A percentile compares a stretch with the other conserved stretches of the same genome.
Evolutionary conservation across 805 yeast species (phyloP).

Genomic region (Starmerella floris): DNA sequence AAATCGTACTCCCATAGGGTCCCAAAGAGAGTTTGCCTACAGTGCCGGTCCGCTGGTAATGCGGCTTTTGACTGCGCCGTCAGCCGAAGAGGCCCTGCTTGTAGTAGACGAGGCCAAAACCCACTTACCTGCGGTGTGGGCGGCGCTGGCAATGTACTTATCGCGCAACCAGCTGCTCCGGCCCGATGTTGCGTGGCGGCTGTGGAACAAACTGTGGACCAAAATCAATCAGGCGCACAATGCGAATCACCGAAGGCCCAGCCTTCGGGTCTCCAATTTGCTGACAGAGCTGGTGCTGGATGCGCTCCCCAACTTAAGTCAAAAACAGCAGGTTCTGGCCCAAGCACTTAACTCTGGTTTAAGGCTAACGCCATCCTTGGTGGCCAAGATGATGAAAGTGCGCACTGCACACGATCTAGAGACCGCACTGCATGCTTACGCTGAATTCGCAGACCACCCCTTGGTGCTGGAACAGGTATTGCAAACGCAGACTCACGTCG

Average conservation of each 20-base stretch:
- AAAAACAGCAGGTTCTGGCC: constrained; percentile 6
- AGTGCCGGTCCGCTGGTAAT: constrained; percentile 10
- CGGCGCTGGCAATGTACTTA: constrained; percentile 17
- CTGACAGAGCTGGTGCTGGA: constrained; percentile 9
- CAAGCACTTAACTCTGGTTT: constrained; percentile 8
- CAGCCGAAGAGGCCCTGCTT: constrained; percentile 12
- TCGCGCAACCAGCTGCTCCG: constrained; percentile 16
- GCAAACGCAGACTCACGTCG: constrained; percentile 22
- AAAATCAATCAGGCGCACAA: not conserved
- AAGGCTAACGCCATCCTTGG: constrained; percentile 9
- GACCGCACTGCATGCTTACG: not conserved
- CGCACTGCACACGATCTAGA: constrained; percentile 5
- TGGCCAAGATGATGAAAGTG: constrained; percentile 7
- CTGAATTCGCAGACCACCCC: constrained; percentile 4
- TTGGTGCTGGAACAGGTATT: constrained; percentile 25
- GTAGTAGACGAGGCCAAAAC: constrained; percentile 6
- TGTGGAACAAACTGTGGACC: constrained; percentile 6
- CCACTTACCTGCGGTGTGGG: constrained; percentile 22
- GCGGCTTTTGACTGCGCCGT: constrained; percentile 8
- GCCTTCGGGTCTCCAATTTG: constrained; percentile 1
- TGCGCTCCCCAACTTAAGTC: constrained; percentile 6
- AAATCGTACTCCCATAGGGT: constrained; percentile 3
- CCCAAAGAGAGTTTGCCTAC: constrained; percentile 13
- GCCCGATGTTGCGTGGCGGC: constrained; percentile 13
- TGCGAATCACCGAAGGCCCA: constrained; percentile 22